Percentiles rank a stretch among this genome's conserved stretches.
Evolutionary conservation across 257 asterid genomes (phyloP).

Genomic region (Jasminum sambac): DNA sequence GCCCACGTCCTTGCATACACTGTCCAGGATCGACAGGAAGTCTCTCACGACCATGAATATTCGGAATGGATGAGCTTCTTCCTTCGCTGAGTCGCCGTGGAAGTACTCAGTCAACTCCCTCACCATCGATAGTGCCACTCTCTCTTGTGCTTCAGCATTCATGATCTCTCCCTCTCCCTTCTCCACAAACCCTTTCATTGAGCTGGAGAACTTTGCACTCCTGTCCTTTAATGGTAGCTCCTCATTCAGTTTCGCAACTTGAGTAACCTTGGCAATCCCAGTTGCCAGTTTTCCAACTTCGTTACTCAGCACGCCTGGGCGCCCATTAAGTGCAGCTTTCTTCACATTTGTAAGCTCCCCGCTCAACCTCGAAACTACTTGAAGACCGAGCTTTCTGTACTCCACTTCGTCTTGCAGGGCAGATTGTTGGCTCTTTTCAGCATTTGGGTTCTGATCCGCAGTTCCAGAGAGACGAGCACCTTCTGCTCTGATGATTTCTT

Average conservation of each 20-base stretch:
- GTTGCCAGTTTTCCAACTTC: conserved; percentile 53
- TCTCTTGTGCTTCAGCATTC: conserved; percentile 56
- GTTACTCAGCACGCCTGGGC: conserved; percentile 45
- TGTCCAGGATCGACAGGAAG: conserved; percentile 64
- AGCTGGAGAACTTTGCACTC: conserved; percentile 36
- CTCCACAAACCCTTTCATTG: conserved; percentile 52
- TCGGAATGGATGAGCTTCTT: conserved; percentile 67
- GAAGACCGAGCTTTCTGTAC: conserved; percentile 61
- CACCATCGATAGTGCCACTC: conserved; percentile 69
- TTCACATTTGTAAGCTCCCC: conserved; percentile 79
- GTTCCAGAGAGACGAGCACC: conserved; percentile 60
- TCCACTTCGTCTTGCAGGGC: conserved; percentile 55
- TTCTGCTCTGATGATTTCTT: conserved; percentile 71
- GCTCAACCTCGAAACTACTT: conserved; percentile 58
- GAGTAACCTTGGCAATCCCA: conserved; percentile 49
- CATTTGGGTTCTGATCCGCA: conserved; percentile 21
- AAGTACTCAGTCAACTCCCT: conserved; percentile 69
- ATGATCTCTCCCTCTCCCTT: conserved; percentile 54
- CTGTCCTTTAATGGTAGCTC: conserved; percentile 31
- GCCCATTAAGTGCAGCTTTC: conserved; percentile 77
- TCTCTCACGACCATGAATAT: conserved; percentile 73
- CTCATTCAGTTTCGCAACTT: conserved; percentile 49
- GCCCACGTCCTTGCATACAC: conserved; percentile 67
- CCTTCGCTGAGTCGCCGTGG: conserved; percentile 85
- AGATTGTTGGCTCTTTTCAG: conserved; percentile 33